Evolutionary conservation across 1,139 yeast genomes (phyloP).

Genomic region (Arxiozyma slooffiae): DNA sequence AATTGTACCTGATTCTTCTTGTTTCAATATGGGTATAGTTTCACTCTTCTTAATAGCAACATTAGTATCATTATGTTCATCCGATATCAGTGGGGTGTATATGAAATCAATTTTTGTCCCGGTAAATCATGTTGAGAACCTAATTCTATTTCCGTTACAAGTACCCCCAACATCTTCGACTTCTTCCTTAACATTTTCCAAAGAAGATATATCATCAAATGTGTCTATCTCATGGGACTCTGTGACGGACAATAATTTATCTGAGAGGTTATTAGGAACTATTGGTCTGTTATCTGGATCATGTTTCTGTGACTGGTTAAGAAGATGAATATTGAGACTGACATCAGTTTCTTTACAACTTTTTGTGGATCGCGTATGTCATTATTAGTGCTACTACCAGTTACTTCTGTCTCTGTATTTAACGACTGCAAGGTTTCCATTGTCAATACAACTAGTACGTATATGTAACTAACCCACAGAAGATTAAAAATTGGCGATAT

Average conservation of each 20-base stretch:
- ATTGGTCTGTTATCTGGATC: background rate
- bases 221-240: background rate
- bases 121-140: background rate
- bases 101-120: background rate
- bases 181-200: conserved; percentile 1
- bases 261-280: background rate
- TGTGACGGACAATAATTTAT: background rate
- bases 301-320: background rate
- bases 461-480: background rate
- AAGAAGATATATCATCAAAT: conserved; percentile 1
- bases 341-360: background rate
- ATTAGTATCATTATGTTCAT: background rate
- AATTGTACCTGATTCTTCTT: background rate
- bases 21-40: background rate
- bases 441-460: background rate
- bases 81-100: background rate
- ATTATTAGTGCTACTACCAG: background rate
- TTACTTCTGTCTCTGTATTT: background rate
- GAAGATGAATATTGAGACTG: background rate
- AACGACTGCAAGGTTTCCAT: background rate
- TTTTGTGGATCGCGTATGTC: background rate
- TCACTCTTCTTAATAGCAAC: background rate
- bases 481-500: too few species aligned
- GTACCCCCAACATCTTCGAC: background rate
- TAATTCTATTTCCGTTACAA: background rate